Percentiles rank a stretch among this genome's conserved stretches.
Conservation (phyloP, 305 asterid genomes). For the Rubia balearica region DNA sequence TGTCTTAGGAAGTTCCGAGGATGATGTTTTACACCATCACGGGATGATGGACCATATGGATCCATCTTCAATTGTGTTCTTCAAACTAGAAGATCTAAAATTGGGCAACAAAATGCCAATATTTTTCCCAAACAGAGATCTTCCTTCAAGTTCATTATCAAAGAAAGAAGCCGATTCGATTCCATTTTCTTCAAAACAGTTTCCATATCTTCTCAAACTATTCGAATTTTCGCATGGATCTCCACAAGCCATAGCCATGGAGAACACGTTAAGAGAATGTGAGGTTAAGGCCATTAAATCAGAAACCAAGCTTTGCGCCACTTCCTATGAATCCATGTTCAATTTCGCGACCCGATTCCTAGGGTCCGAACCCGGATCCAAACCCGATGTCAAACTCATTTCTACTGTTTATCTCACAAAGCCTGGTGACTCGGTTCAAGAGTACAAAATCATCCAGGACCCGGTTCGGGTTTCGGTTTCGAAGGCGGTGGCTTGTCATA, state of each 20-base stretch:
- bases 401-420: slow-evolving; percentile 37
- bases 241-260: slow-evolving; percentile 63
- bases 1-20: neutral
- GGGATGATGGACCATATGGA: slow-evolving; percentile 34
- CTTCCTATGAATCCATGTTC: slow-evolving; percentile 53
- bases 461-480: slow-evolving; percentile 33
- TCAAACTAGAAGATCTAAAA: slow-evolving; percentile 44
- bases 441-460: slow-evolving; percentile 31
- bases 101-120: slow-evolving; percentile 42
- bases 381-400: slow-evolving; percentile 22
- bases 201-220: slow-evolving; percentile 36
- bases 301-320: slow-evolving; percentile 63
- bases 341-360: slow-evolving; percentile 39
- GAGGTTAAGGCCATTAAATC: slow-evolving; percentile 47
- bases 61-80: slow-evolving; percentile 50
- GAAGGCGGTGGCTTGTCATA: slow-evolving; percentile 55
- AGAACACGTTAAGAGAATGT: slow-evolving; percentile 52
- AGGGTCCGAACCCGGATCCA: slow-evolving; percentile 19
- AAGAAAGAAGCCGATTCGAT: slow-evolving; percentile 49
- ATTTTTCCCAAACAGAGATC: slow-evolving; percentile 43
- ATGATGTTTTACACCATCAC: slow-evolving; percentile 12
- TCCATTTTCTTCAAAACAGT: slow-evolving; percentile 44
- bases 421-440: slow-evolving; percentile 29
- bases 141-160: slow-evolving; percentile 29
- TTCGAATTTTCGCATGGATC: slow-evolving; percentile 46